A percentile compares a stretch with the other conserved stretches of the same genome.
Evolutionary conservation across 2,329 filamentous ascomycete species (phyloP).

Genomic region (Ascochyta fabae): DNA sequence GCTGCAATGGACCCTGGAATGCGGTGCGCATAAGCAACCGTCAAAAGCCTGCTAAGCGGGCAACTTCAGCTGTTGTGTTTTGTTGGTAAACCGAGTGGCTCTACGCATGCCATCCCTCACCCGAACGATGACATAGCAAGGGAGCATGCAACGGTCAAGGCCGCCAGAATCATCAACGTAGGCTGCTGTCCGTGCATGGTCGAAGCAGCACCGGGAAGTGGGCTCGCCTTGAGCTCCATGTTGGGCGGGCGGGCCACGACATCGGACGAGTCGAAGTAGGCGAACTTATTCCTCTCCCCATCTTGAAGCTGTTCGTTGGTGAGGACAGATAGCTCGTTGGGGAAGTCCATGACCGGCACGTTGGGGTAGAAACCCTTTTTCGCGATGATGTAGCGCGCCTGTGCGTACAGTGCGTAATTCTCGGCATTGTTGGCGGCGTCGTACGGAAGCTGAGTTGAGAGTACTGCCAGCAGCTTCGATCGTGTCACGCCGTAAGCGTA

Average conservation of each 20-base stretch:
- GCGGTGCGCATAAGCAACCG: too few species aligned
- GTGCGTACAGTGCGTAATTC: constrained; percentile 44
- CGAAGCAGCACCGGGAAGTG: constrained; percentile 30
- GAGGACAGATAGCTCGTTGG: constrained; percentile 38
- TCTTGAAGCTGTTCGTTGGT: constrained; percentile 44
- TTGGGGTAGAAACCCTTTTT: constrained; percentile 40
- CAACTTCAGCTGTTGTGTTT: too few species aligned
- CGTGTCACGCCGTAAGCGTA: constrained; percentile 44
- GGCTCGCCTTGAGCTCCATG: constrained; percentile 28
- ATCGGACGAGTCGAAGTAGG: constrained; percentile 38
- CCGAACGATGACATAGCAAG: constrained; percentile 22
- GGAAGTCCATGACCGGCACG: constrained; percentile 41
- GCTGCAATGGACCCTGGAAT: too few species aligned
- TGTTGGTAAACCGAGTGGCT: too few species aligned
- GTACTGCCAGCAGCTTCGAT: constrained; percentile 39
- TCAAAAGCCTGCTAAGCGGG: too few species aligned
- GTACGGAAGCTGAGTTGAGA: constrained; percentile 42
- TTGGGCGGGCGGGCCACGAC: constrained; percentile 27
- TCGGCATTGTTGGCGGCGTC: constrained; percentile 45
- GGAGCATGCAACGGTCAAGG: constrained; percentile 8
- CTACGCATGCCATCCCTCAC: constrained; percentile 8
- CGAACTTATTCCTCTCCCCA: constrained; percentile 37
- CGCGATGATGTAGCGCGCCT: constrained; percentile 39
- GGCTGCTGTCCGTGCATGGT: constrained; percentile 5
- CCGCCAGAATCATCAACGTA: constrained; percentile 7